A percentile compares a stretch with the other conserved stretches of the same genome.
Conservation (phyloP, 2,329 filamentous ascomycete species). For the Ascomycota sp. region DNA sequence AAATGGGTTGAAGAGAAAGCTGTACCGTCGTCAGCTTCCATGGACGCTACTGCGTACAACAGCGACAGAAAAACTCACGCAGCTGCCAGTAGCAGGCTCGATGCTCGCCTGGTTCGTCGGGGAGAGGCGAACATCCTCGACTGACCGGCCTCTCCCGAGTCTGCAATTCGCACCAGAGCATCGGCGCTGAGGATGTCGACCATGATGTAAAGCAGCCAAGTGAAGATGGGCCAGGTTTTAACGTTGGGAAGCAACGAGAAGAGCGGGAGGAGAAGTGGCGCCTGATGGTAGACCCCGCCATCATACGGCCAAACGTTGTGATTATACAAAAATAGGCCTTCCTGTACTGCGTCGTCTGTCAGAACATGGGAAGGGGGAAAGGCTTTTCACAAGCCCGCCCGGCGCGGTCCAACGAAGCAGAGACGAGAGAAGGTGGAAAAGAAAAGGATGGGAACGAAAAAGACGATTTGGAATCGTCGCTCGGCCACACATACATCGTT, state of each 20-base stretch:
- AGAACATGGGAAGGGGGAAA: no score
- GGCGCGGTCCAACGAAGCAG: no score
- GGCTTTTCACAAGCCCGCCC: no score
- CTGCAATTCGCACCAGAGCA: constrained; percentile 59
- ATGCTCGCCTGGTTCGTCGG: constrained; percentile 55
- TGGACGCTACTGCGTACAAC: no score
- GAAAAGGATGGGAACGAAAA: background rate
- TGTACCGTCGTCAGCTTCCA: constrained; percentile 17
- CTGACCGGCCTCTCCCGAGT: constrained; percentile 58
- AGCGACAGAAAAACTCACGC: constrained; percentile 30
- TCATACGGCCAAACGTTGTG: constrained; percentile 96
- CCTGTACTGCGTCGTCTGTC: constrained; percentile 61
- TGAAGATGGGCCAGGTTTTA: constrained; percentile 46
- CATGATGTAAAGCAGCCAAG: constrained; percentile 58
- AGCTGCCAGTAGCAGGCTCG: constrained; percentile 54
- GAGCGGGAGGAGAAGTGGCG: constrained; percentile 73
- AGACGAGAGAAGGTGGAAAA: background rate
- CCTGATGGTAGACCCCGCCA: constrained; percentile 66
- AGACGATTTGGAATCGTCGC: no score
- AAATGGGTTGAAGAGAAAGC: constrained; percentile 88
- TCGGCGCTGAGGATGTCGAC: constrained; percentile 69
- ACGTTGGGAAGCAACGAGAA: constrained; percentile 73
- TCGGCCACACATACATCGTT: constrained; percentile 50
- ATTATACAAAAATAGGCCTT: constrained; percentile 87
- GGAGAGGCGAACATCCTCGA: constrained; percentile 62